phyloP scores from a whole-genome alignment of 345 rosid genomes.

The Clarkia xantiana region DNA sequence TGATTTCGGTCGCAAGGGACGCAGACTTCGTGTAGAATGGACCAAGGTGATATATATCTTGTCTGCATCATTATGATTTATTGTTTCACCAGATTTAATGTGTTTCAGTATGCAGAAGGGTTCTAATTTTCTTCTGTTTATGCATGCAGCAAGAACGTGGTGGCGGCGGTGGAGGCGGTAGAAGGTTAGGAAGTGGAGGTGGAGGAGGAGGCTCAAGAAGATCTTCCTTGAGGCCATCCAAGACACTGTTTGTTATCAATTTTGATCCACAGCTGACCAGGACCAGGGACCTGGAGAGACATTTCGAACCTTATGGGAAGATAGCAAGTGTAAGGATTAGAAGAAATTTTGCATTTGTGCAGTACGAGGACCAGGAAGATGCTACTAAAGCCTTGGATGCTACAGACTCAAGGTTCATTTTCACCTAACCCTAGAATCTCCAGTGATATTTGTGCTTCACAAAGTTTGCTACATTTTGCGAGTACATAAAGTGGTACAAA shows the following conservation, averaged over 20 bases:
- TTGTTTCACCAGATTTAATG: neutral
- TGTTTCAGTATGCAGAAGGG: neutral
- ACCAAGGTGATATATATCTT: conserved; percentile 42
- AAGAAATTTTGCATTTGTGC: conserved; percentile 93
- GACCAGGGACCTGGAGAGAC: conserved; percentile 84
- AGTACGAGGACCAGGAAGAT: conserved; percentile 78
- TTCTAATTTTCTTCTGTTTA: neutral
- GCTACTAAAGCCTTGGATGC: conserved; percentile 78
- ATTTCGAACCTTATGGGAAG: conserved; percentile 87
- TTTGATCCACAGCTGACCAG: conserved; percentile 76
- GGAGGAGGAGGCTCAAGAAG: conserved; percentile 53
- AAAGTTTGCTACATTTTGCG: neutral
- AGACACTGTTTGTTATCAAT: conserved; percentile 87
- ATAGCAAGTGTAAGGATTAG: conserved; percentile 79
- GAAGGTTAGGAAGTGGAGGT: conserved; percentile 34
- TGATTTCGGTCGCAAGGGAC: conserved; percentile 85
- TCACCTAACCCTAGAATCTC: neutral
- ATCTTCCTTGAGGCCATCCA: conserved; percentile 68
- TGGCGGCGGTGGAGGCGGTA: conserved; percentile 10
- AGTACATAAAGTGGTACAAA: too few species aligned
- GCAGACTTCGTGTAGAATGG: conserved; percentile 96
- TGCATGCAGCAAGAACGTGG: conserved; percentile 66
- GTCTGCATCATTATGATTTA: neutral
- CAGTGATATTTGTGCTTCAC: neutral
- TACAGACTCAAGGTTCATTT: conserved; percentile 53